Percentiles rank a stretch among this genome's conserved stretches.
Conservation (phyloP, 73 alveolate genomes). For the Loxodes magnus region DNA sequence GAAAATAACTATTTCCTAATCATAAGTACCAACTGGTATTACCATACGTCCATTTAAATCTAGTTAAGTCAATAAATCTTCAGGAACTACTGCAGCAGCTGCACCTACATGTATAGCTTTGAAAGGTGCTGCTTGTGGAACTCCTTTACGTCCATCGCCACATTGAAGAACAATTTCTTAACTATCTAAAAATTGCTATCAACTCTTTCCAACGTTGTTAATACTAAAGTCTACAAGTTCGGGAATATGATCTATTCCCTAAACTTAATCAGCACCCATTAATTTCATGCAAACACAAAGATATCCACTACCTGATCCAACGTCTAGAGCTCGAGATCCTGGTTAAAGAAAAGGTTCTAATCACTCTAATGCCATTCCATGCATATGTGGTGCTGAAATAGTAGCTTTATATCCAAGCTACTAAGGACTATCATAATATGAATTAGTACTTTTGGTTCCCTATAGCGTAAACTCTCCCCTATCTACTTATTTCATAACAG, state of each 20-base stretch:
- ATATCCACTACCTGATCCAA: constrained; percentile 56
- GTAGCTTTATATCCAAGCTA: constrained; percentile 24
- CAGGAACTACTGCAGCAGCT: constrained; percentile 28
- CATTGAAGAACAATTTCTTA: constrained; percentile 11
- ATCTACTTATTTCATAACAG: too few species aligned
- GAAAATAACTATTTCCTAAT: too few species aligned
- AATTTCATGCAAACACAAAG: constrained; percentile 28
- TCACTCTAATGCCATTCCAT: constrained; percentile 30
- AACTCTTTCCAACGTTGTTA: constrained; percentile 19
- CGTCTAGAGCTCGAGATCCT: constrained; percentile 27
- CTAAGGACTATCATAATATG: constrained; percentile 38
- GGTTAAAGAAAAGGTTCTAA: constrained; percentile 10
- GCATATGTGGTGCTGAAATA: constrained; percentile 60
- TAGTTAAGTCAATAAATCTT: constrained; percentile 19
- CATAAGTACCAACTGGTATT: too few species aligned
- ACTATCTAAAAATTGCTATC: constrained; percentile 15
- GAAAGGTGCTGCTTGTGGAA: constrained; percentile 49
- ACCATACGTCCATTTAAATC: constrained; percentile 38
- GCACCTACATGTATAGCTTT: constrained; percentile 78
- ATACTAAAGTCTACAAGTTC: constrained; percentile 17
- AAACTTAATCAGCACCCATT: constrained; percentile 31
- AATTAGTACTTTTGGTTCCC: too few species aligned
- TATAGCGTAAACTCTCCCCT: too few species aligned
- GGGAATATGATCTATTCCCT: constrained; percentile 42
- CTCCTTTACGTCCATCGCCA: constrained; percentile 72